Percentiles rank a stretch among this genome's conserved stretches.
These are phyloP conservation scores for Cocos nucifera DNA, from an alignment of 176 grass and related monocot species.

Conservation along the genomic window DNA sequence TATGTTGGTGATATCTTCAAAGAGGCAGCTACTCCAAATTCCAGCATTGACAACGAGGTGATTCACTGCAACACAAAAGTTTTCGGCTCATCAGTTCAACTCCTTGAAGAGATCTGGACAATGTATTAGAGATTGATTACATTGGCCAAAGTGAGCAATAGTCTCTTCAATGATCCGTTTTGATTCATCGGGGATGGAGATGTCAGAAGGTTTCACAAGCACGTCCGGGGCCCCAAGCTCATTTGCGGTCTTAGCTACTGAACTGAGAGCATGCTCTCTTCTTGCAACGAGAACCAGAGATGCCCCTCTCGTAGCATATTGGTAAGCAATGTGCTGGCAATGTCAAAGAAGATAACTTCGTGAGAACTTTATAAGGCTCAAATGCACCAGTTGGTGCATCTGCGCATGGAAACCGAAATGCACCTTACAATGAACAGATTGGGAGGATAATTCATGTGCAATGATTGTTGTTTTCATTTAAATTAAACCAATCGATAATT, in stretches of 20 bases:
- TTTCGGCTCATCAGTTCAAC: not conserved
- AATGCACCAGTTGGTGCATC: too few relatives aligned
- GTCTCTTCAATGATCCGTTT: conserved; percentile 33
- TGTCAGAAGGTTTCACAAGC: conserved; percentile 35
- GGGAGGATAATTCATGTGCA: too few relatives aligned
- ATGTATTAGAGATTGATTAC: conserved; percentile 4
- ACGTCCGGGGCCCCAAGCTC: conserved; percentile 31
- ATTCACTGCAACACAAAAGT: conserved; percentile 38
- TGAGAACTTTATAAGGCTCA: too few relatives aligned
- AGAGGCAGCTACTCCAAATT: conserved; percentile 28
- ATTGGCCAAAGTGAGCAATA: conserved; percentile 29
- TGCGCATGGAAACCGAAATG: too few relatives aligned
- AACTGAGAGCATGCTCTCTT: conserved; percentile 34
- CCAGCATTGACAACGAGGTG: conserved; percentile 74
- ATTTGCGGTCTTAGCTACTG: conserved; percentile 36
- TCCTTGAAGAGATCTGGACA: not conserved
- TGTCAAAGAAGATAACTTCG: too few relatives aligned
- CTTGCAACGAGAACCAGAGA: conserved; percentile 42
- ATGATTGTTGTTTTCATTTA: too few relatives aligned
- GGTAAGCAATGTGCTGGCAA: conserved; percentile 41
- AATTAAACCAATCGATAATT: too few relatives aligned
- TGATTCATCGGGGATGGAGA: conserved; percentile 38
- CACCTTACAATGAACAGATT: too few relatives aligned
- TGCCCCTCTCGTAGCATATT: conserved; percentile 49
- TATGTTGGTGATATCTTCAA: conserved; percentile 46